Percentiles rank a stretch among this genome's conserved stretches.
phyloP scores from a whole-genome alignment of 352 stramenopile genomes.

The Phytopythium boreale region DNA sequence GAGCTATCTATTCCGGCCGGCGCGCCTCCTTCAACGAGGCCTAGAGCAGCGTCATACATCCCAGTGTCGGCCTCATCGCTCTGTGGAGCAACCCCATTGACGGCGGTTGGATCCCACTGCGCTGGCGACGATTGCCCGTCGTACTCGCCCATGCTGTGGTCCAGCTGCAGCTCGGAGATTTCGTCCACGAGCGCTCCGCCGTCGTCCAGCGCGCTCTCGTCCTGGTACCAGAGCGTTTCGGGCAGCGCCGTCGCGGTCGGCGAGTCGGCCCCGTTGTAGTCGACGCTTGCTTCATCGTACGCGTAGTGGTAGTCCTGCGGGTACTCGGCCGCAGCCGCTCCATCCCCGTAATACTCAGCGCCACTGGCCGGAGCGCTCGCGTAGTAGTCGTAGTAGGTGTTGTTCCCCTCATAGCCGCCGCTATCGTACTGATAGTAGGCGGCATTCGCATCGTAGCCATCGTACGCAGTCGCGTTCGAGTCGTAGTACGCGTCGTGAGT shows the following conservation, averaged over 20 bases:
- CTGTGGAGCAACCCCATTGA: neutral
- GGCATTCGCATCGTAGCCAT: neutral
- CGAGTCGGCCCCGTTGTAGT: neutral
- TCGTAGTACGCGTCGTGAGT: neutral
- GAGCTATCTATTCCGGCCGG: neutral
- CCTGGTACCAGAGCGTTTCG: slow-evolving; percentile 1
- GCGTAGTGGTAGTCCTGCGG: slow-evolving; percentile 14
- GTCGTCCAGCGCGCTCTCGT: neutral
- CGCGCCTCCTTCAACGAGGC: neutral
- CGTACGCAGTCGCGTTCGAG: neutral
- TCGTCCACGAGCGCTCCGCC: slow-evolving; percentile 4
- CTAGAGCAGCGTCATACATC: neutral
- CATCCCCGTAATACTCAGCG: neutral
- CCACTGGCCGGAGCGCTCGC: too few relatives aligned
- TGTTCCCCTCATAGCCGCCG: slow-evolving; percentile 8
- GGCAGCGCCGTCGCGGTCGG: neutral
- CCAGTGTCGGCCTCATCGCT: neutral
- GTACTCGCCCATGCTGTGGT: slow-evolving; percentile 2
- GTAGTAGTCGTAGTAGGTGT: slow-evolving; percentile 3
- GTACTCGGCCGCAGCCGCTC: slow-evolving; percentile 1
- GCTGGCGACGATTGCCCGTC: neutral
- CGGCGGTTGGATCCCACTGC: neutral
- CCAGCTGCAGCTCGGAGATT: slow-evolving; percentile 5
- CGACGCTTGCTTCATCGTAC: neutral
- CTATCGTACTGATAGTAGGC: slow-evolving; percentile 5